Evolutionary conservation across 768 basidiomycete genomes (phyloP).

Genomic region (Harrya chromipes): DNA sequence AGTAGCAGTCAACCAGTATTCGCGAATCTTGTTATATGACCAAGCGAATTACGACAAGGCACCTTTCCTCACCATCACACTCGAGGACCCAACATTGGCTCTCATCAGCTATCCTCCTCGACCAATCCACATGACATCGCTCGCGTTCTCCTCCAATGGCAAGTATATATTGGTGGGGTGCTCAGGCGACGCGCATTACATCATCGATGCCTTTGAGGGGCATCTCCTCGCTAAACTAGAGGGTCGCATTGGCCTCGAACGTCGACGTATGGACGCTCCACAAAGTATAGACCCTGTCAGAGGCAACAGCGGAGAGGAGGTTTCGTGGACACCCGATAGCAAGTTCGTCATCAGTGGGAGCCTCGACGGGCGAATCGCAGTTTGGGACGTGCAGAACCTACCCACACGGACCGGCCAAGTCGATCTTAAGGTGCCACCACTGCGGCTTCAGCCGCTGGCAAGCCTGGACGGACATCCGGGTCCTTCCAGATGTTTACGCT

Average conservation of each 20-base stretch:
- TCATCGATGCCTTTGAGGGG: slow-evolving; percentile 89
- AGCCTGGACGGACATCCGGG: slow-evolving; percentile 78
- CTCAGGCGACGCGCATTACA: slow-evolving; percentile 88
- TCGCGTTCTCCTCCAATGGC: slow-evolving; percentile 87
- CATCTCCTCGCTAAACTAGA: slow-evolving; percentile 79
- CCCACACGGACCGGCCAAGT: slow-evolving; percentile 49
- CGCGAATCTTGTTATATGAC: slow-evolving; percentile 83
- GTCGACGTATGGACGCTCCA: slow-evolving; percentile 47
- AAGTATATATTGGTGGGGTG: slow-evolving; percentile 91
- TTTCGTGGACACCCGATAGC: slow-evolving; percentile 92
- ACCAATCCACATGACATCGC: slow-evolving; percentile 85
- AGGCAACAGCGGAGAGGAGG: slow-evolving; percentile 90
- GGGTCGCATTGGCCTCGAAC: slow-evolving; percentile 81
- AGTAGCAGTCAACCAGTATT: slow-evolving; percentile 78
- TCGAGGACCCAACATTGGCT: slow-evolving; percentile 77
- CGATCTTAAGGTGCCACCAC: slow-evolving; percentile 53
- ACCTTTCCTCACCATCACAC: slow-evolving; percentile 80
- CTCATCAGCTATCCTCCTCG: slow-evolving; percentile 83
- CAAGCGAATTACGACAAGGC: slow-evolving; percentile 85
- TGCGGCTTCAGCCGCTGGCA: slow-evolving; percentile 46
- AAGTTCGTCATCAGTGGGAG: slow-evolving; percentile 85
- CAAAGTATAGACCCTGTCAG: slow-evolving; percentile 64
- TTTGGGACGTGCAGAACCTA: slow-evolving; percentile 83
- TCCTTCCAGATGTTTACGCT: slow-evolving; percentile 80
- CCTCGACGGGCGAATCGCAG: slow-evolving; percentile 75